Evolutionary conservation across 2,329 filamentous ascomycete genomes (phyloP).

Genomic region (Colletotrichum liaoningense): DNA sequence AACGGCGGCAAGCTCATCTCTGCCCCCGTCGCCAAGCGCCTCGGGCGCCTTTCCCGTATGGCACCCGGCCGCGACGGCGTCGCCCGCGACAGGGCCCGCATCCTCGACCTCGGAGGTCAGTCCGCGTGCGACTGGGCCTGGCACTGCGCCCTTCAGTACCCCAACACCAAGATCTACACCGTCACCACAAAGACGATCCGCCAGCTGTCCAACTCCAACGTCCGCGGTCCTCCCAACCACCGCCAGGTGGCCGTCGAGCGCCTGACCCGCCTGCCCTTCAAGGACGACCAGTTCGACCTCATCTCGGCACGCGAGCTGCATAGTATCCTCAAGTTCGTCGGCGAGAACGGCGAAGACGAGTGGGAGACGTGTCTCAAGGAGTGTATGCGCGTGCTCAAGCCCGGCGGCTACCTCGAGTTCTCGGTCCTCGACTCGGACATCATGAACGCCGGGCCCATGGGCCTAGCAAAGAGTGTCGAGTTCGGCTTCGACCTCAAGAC

Average conservation of each 20-base stretch:
- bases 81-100: constrained; percentile 67
- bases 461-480: constrained; percentile 86
- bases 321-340: constrained; percentile 80
- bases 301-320: constrained; percentile 91
- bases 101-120: constrained; percentile 89
- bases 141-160: constrained; percentile 89
- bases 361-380: constrained; percentile 88
- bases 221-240: constrained; percentile 89
- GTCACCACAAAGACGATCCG: constrained; percentile 80
- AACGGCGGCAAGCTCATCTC: constrained; percentile 74
- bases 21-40: constrained; percentile 71
- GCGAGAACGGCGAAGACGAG: constrained; percentile 79
- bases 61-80: constrained; percentile 55
- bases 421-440: constrained; percentile 90
- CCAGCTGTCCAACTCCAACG: constrained; percentile 78
- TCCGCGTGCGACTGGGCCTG: constrained; percentile 94
- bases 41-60: constrained; percentile 65
- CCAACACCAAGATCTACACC: constrained; percentile 87
- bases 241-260: constrained; percentile 82
- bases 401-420: constrained; percentile 93
- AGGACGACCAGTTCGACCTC: constrained; percentile 87
- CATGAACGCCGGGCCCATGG: constrained; percentile 83
- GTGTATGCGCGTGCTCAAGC: constrained; percentile 91
- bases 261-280: constrained; percentile 86
- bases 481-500: constrained; percentile 92